phyloP scores from a whole-genome alignment of 2,329 filamentous ascomycete species.

The Cordyceps militaris region DNA sequence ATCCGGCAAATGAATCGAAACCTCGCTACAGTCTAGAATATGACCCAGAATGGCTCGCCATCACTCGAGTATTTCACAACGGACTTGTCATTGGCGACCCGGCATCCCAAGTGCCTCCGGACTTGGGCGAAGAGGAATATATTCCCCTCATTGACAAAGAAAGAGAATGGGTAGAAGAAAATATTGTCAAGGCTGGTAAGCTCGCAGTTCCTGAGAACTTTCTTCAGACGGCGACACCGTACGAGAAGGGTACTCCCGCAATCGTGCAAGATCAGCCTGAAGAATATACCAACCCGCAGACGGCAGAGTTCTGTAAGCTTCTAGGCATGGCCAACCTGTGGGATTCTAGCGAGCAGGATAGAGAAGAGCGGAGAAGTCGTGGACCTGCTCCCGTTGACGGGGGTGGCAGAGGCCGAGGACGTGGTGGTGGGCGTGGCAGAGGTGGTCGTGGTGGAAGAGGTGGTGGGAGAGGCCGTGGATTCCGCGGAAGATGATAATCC shows the following conservation, averaged over 20 bases:
- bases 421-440: slow-evolving; percentile 23
- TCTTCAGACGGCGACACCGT: slow-evolving; percentile 63
- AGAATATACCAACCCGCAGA: slow-evolving; percentile 87
- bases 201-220: slow-evolving; percentile 76
- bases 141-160: slow-evolving; percentile 59
- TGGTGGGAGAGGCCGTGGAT: background rate
- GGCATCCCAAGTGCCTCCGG: slow-evolving; percentile 42
- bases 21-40: slow-evolving; percentile 61
- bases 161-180: slow-evolving; percentile 70
- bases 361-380: slow-evolving; percentile 46
- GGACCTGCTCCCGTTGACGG: slow-evolving; percentile 45
- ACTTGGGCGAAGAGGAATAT: slow-evolving; percentile 66
- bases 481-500: background rate
- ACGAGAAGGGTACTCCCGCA: slow-evolving; percentile 51
- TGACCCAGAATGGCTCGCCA: slow-evolving; percentile 92
- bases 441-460: slow-evolving; percentile 8
- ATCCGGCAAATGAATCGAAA: slow-evolving; percentile 17
- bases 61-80: slow-evolving; percentile 71
- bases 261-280: slow-evolving; percentile 56
- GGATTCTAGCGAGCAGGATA: slow-evolving; percentile 65
- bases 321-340: slow-evolving; percentile 71
- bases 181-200: slow-evolving; percentile 57
- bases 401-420: slow-evolving; percentile 30
- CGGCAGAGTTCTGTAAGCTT: slow-evolving; percentile 70
- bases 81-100: slow-evolving; percentile 58